Base-by-base conservation (phyloP, 768 basidiomycete genomes). In the Inosperma sp. region DNA sequence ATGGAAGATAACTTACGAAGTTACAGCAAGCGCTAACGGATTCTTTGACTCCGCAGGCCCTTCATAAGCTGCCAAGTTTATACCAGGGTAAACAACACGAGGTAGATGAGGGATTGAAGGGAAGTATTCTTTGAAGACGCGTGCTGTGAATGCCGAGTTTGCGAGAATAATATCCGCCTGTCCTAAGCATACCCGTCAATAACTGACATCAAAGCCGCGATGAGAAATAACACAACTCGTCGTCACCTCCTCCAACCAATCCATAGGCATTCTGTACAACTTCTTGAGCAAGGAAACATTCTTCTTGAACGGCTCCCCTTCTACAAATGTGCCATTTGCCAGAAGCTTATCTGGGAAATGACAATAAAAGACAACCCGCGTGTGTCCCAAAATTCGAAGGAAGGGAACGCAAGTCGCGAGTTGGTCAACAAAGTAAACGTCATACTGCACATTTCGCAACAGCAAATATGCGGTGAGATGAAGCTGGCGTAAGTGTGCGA, bases 301-400 rank as follows among this genome's bases (percentile, higher is more conserved):
- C 43, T 63, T 72, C 59, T 65, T 75, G 31, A 63, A 65, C 35
- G 67, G 59, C 48, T 71, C 66, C 10, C 80, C 83, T 46, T 86
- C 81, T 0, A 82, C 75, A 60, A 78, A 81, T 30, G 76, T 80
- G 0, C 88, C 88, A 54, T 81, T 79, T 5, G 86, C 82, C 22
- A 97, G 78, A 1, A 98, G 74, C 66, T 95, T 95, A 70, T 99
- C 95, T 0, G 95, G 96, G 58, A 99, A 98, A 65, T 98, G 96
- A 58, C 93, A 95, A 65, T 99, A 98, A 68, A 97, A 98, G 16
- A 98, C 85, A 25, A 95, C 88, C 2, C 91, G 82, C n/a, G 81
- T 89, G 17, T 74, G 73, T 2, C 75, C 79, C 12, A 89, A 60
- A 52, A 71, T 60, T 2, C 89, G 79, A 0, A 99, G 74, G 51